Evolutionary conservation across 2,329 filamentous ascomycete genomes (phyloP), one percentile per base, ranked within the genome.

Genomic region (Aspergillus pseudotamarii): DNA sequence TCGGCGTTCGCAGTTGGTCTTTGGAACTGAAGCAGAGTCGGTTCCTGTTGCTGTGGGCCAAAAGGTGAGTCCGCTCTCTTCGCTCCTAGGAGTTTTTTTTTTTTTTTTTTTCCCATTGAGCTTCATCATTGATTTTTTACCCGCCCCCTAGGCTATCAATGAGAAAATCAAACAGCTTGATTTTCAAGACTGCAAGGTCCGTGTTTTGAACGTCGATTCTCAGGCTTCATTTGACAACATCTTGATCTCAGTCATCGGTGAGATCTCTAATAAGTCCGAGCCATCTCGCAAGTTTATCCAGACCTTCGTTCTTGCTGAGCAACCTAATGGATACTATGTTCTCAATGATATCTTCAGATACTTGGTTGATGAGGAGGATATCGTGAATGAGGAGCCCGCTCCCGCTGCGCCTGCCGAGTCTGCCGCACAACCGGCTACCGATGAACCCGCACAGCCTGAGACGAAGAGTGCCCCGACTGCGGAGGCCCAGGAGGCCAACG

Each of bases 271-370:
- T 87, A 96, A 96, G 80, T 89, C 88, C 56, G 89, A 90, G 68
- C 92, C 95, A 63, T 92, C 94, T 74, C 94, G 92, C 84, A 97
- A 97, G 80, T 99, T 99, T 75, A 91, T 94, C 46, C 95, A 99
- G 85, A 98, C 94, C 58, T 99, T 99, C 72, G 92, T 99, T 66
- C 91, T 99, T 66, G 95, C 95, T 56, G 89, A 94, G 79, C 95
- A 99, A 82, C 93, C 93, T 57, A 96, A 94, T 62, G 95, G 95
- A 68, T 99, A 98, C 84, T 99, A 96, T 73, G 94, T 99, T 38
- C 87, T 99, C 72, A 99, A 99, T 80, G 95, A 99, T 76, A 97
- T 99, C 77, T 93, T 98, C 83, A 88, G 95, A 72, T 98, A 96
- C 81, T 89, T 99, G 69, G 89, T 90, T 68, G 93, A 97, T 65